These are phyloP conservation scores for Nakazawaea ernobii DNA, from an alignment of 805 yeast species.

Conservation along the genomic window DNA sequence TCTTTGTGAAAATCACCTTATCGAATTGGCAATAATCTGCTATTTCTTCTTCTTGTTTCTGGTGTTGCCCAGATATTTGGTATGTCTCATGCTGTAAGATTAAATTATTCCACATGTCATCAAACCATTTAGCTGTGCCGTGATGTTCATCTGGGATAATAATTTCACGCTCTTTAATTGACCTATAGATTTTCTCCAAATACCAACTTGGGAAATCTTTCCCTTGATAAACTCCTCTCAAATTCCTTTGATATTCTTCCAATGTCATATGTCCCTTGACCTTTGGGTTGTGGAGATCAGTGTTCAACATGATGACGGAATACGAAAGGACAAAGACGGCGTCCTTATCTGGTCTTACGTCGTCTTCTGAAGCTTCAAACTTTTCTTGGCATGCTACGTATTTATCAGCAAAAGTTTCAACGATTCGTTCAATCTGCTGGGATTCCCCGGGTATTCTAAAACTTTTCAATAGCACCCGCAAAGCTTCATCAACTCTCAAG, in stretches of 20 bases:
- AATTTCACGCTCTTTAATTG: constrained; percentile 81
- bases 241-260: constrained; percentile 72
- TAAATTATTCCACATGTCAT: constrained; percentile 74
- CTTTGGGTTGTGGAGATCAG: constrained; percentile 90
- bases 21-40: constrained; percentile 53
- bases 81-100: constrained; percentile 42
- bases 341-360: constrained; percentile 73
- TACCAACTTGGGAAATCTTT: constrained; percentile 85
- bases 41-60: constrained; percentile 10
- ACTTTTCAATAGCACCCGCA: constrained; percentile 71
- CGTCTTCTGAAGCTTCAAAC: constrained; percentile 26
- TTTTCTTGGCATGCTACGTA: constrained; percentile 59
- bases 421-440: constrained; percentile 89
- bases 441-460: constrained; percentile 97
- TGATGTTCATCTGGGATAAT: constrained; percentile 98
- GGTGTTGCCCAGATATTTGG: not conserved
- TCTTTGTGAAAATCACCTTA: constrained; percentile 57
- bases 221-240: constrained; percentile 71
- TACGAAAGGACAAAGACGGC: constrained; percentile 86
- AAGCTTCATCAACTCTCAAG: constrained; percentile 87
- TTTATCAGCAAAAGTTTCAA: constrained; percentile 78
- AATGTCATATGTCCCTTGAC: constrained; percentile 88
- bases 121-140: constrained; percentile 88
- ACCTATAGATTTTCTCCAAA: constrained; percentile 69
- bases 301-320: constrained; percentile 89